Percentiles rank a stretch among this genome's conserved stretches.
Conservation (phyloP, 345 rosid species). For the Gossypium anomalum region DNA sequence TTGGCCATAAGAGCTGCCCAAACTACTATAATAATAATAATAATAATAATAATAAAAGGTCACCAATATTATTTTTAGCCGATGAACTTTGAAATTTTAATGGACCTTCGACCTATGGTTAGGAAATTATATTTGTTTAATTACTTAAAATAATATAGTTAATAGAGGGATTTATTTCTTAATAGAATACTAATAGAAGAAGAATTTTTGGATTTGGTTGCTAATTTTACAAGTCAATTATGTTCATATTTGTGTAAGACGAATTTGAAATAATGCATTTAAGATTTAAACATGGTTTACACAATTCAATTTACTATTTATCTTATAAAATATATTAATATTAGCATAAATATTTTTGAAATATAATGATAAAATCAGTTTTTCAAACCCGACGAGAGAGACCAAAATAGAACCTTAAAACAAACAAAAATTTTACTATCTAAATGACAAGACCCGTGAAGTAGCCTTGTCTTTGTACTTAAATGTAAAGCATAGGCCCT, state of each 20-base stretch:
- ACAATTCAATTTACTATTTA: no score
- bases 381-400: no score
- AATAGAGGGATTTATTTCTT: background rate
- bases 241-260: no score
- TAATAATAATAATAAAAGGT: background rate
- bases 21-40: background rate
- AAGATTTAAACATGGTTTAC: no score
- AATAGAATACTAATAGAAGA: background rate
- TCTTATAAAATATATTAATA: no score
- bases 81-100: background rate
- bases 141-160: background rate
- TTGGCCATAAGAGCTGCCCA: background rate
- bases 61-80: background rate
- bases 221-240: no score
- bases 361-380: no score
- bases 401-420: no score
- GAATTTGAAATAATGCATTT: no score
- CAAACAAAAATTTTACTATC: no score
- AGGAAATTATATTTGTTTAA: background rate
- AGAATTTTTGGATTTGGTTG: no score
- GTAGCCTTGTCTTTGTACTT: background rate
- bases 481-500: background rate
- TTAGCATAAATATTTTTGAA: no score
- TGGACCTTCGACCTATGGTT: background rate
- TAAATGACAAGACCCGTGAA: background rate